Base-by-base conservation (phyloP, 2,329 filamentous ascomycete genomes). In the Penicillium italicum region DNA sequence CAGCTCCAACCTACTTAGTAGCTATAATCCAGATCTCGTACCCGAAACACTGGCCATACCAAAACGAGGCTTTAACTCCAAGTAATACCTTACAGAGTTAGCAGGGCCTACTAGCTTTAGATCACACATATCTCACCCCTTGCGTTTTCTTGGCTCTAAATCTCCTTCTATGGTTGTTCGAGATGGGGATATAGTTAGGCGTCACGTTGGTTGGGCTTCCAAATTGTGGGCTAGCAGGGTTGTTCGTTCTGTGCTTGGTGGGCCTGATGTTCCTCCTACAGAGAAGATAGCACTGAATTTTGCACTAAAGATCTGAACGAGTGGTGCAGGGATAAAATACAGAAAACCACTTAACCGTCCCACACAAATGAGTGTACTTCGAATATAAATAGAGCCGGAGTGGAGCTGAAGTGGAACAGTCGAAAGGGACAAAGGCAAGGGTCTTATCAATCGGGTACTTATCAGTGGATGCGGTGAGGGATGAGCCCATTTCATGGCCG, bases 391-490 rank as follows among this genome's bases (percentile, higher is more conserved):
- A 45, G 43, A 45, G 40, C 22, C 22, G 22, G 26, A 30, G 43
- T 45, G 43, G 43, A 45, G 30, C 41, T 36, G 24, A 50, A 50
- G 47, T 50, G 47, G 47, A 50, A 38, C 34, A 33, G 31, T 34
- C n/a, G 12, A 45, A 31, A 16, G 28, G 20, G 24, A 33, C 20
- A 28, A 24, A 31, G 18, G 12, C 28, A 45, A 24, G 30, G 30
- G 9, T 5, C 30, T 43, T 50, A 50, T 50, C 47, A 40, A 44
- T 44, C 48, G 48, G 48, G 38, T 50, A 50, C 37, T 44, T 50
- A 50, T 50, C 48, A 50, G 47, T 50, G 47, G 47, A 42, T 50
- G 34, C 14, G 12, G 44, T 36, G n/a, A 48, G 34, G 22, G 40
- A 42, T 28, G 26, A 44, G n/a, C 14, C 41, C 24, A 12, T 12